Percentiles rank a stretch among this genome's conserved stretches.
Evolutionary conservation across 83 land plant species (phyloP).

Genomic region (Picea abies): DNA sequence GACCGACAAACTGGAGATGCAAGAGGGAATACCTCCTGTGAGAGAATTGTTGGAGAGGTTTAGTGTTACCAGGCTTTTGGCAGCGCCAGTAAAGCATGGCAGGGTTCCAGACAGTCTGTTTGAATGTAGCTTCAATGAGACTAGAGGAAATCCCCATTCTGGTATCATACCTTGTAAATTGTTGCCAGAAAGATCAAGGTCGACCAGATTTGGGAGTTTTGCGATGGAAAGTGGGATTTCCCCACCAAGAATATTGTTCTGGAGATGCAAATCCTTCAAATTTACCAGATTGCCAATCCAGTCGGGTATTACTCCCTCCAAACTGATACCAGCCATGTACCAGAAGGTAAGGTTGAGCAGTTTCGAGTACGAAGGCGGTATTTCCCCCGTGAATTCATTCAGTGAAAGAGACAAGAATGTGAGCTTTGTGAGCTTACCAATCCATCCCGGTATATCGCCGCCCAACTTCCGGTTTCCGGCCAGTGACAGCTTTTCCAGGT

Average conservation of each 20-base stretch:
- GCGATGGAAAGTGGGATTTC: slow-evolving; percentile 42
- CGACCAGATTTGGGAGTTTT: slow-evolving; percentile 27
- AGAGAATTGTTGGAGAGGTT: slow-evolving; percentile 53
- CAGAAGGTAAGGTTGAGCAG: slow-evolving; percentile 12
- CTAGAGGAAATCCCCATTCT: slow-evolving; percentile 25
- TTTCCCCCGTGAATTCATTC: neutral
- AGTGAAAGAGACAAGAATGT: slow-evolving; percentile 20
- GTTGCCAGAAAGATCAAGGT: slow-evolving; percentile 49
- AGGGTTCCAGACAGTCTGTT: slow-evolving; percentile 59
- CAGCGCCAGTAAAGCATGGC: slow-evolving; percentile 51
- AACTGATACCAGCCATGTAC: slow-evolving; percentile 6
- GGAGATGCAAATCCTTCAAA: slow-evolving; percentile 36
- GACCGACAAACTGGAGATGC: slow-evolving; percentile 44
- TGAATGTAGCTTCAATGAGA: slow-evolving; percentile 37
- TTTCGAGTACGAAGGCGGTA: slow-evolving; percentile 16
- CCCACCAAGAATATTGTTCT: slow-evolving; percentile 35
- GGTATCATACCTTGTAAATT: slow-evolving; percentile 40
- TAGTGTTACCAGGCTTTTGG: slow-evolving; percentile 32
- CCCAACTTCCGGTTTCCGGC: slow-evolving; percentile 14
- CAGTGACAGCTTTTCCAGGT: slow-evolving; percentile 27
- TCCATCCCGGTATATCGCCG: slow-evolving; percentile 29
- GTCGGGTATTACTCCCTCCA: slow-evolving; percentile 37
- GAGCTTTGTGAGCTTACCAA: slow-evolving; percentile 36
- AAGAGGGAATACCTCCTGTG: slow-evolving; percentile 69
- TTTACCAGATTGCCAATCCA: slow-evolving; percentile 49